Evolutionary conservation across 345 rosid genomes (phyloP).

Genomic region (Gossypium stocksii): DNA sequence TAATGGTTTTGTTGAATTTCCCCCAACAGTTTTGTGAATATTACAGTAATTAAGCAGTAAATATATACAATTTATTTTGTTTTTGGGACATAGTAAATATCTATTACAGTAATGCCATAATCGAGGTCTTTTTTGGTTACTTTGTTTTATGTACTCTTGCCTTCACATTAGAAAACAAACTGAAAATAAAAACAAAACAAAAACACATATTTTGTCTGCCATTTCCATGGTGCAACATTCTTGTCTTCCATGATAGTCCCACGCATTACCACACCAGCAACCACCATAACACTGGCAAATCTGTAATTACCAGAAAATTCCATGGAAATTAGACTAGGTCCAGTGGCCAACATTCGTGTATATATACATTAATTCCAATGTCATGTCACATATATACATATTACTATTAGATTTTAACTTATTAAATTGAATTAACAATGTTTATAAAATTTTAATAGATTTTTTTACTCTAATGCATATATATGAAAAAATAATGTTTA

Average conservation of each 20-base stretch:
- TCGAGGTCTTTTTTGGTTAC: not conserved
- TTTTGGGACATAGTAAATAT: slow-evolving; percentile 8
- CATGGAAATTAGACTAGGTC: not conserved
- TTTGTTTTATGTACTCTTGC: not conserved
- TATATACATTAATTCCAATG: not conserved
- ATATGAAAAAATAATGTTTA: no score
- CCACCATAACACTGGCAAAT: slow-evolving; percentile 4
- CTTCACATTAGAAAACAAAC: not conserved
- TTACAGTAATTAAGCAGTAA: not conserved
- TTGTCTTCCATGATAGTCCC: slow-evolving; percentile 22
- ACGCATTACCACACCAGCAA: not conserved
- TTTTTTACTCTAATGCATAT: no score
- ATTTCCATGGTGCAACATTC: slow-evolving; percentile 19
- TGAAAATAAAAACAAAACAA: not conserved
- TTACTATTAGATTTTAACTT: no score
- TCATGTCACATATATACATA: no score
- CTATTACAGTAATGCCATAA: slow-evolving; percentile 11
- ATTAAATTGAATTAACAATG: no score
- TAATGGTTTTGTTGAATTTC: not conserved
- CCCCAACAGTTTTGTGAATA: not conserved
- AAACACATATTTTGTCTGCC: slow-evolving; percentile 32
- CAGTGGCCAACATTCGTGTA: not conserved
- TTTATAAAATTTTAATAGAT: no score
- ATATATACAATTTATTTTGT: no score
- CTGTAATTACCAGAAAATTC: not conserved